Evolutionary conservation across 1,284 basidiomycete species (phyloP), one percentile per base, ranked within the genome.

Genomic region (Pisolithus thermaeus): DNA sequence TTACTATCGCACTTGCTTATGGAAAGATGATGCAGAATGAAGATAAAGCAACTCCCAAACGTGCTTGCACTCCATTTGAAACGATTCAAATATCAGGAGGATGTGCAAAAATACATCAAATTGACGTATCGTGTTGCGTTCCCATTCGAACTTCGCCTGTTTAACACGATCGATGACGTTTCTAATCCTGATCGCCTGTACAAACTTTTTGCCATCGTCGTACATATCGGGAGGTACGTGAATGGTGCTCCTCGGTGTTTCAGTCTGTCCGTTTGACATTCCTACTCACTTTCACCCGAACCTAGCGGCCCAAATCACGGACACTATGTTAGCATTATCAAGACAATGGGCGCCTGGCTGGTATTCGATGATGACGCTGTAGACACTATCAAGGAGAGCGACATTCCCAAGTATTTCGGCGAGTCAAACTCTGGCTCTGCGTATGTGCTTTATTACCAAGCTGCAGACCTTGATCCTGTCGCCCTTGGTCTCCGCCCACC

Each of bases 361-460:
- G 78, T 97, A 48, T 99, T 97, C 63, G 97, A 99, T 71, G 97
- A 99, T 68, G 92, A 97, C 61, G 88, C 82, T 50, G 92, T 98
- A 49, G 87, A 87, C 43, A 75, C 86, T 6, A 89, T 99, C 64
- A 83, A 89, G 58, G 95, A 98, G 68, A 74, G 73, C 45, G 95
- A 98, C 58, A 95, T 99, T 50, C 79, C 84, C 46, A 90, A 89
- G 63, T 99, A 96, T 71, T 99, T 93, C 69, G 96, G 97, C 53
- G 96, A 98, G 61, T 88, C 88, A 2, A 78, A 79, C 57, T 82
- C 86, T 4, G 96, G 96, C 22, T 87, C 90, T 37, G 97, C 95
- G 20, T 99, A 99, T 68, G 95, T 99, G 25, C 76, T 99, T 36
- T 99, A 97, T 72, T 99, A 99, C 69, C 94, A 98, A 70, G 95